Percentiles rank a stretch among this genome's conserved stretches.
Conservation (phyloP, 2,329 filamentous ascomycete species). For the Trichoderma oligosporum region DNA sequence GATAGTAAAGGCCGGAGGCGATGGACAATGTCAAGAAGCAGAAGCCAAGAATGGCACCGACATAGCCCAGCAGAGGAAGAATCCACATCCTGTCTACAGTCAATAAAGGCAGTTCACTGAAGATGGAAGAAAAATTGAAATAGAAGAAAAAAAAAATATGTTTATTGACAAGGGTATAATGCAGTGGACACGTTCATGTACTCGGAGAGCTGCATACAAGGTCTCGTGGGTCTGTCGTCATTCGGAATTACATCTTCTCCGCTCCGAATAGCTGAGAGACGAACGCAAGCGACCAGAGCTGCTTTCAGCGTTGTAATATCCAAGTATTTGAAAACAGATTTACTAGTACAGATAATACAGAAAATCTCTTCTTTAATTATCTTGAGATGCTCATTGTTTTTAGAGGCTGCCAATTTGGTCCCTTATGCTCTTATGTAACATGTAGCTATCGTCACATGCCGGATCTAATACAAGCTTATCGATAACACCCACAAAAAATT, state of each 20-base stretch:
- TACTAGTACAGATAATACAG: too few species aligned
- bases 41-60: constrained; percentile 85
- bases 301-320: neutral
- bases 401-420: too few species aligned
- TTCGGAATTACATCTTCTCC: constrained; percentile 14
- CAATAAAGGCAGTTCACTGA: neutral
- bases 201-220: constrained; percentile 1
- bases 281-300: neutral
- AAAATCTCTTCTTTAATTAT: too few species aligned
- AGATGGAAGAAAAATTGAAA: neutral
- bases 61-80: constrained; percentile 83
- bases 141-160: neutral
- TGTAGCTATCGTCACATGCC: neutral
- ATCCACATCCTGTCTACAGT: constrained; percentile 73
- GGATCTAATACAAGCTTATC: constrained; percentile 21
- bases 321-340: neutral
- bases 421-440: neutral
- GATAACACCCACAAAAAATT: constrained; percentile 20
- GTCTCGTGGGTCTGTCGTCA: constrained; percentile 9
- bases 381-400: too few species aligned
- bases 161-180: constrained; percentile 2
- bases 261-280: constrained; percentile 2
- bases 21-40: constrained; percentile 92
- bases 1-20: constrained; percentile 96
- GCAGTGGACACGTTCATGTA: constrained; percentile 23